A percentile compares a stretch with the other conserved stretches of the same genome.
These are phyloP conservation scores for Rhodotorula diobovata DNA, from an alignment of 768 basidiomycete genomes.

Conservation along the genomic window DNA sequence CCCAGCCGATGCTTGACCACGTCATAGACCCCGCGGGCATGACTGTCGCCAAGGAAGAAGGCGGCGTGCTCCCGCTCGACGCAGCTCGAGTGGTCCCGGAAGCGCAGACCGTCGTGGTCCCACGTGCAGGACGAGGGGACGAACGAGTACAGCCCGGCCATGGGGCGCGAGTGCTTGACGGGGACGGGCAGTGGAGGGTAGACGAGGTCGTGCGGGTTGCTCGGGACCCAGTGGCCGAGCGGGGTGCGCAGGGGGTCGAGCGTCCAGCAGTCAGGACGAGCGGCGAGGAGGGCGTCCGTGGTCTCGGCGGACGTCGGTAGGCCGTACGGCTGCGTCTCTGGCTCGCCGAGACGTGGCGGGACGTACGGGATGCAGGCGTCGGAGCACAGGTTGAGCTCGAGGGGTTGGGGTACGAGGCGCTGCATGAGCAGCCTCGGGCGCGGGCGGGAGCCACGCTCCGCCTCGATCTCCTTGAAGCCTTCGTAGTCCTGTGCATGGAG, in stretches of 20 bases:
- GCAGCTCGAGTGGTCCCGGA: conserved; percentile 18
- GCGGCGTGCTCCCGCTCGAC: background rate
- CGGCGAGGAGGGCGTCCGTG: background rate
- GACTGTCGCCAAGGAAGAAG: conserved; percentile 22
- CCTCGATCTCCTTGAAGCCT: background rate
- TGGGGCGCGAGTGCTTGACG: conserved; percentile 5
- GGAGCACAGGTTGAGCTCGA: conserved; percentile 19
- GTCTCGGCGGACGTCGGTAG: background rate
- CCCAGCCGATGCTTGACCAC: conserved; percentile 10
- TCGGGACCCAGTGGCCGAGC: background rate
- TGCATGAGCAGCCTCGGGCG: background rate
- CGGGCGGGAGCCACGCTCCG: background rate
- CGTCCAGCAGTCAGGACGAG: background rate
- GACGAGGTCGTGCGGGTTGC: background rate
- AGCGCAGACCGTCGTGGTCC: conserved; percentile 20
- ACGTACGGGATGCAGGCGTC: background rate
- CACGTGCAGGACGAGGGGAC: background rate
- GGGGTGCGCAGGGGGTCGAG: background rate
- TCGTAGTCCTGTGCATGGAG: conserved; percentile 3
- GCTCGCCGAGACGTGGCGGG: conserved; percentile 8
- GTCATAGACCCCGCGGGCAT: conserved; percentile 18
- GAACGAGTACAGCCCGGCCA: conserved; percentile 14
- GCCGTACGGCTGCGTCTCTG: background rate
- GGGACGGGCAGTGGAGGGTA: background rate
- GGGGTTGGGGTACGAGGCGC: background rate